Percentiles rank a stretch among this genome's conserved stretches.
Conservation (phyloP, 306 rosid genomes). For the Purshia tridentata region DNA sequence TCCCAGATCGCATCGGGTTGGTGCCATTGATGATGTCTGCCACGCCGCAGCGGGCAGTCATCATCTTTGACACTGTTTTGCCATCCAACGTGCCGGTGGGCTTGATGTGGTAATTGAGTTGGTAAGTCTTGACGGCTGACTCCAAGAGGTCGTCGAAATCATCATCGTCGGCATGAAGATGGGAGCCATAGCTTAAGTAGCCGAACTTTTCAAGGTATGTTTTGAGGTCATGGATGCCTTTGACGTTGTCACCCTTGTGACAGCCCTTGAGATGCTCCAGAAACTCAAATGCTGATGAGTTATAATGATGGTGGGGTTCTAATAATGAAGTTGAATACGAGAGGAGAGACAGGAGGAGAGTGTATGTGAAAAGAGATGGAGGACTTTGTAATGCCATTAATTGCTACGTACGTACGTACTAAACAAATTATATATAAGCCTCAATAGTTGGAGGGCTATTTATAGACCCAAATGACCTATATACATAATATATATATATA, state of each 20-base stretch:
- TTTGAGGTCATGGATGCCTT: conserved; percentile 33
- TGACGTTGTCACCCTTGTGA: conserved; percentile 30
- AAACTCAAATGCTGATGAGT: conserved; percentile 18
- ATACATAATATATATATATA: too few species aligned
- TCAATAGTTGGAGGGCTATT: background rate
- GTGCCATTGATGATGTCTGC: conserved; percentile 24
- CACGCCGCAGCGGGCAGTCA: conserved; percentile 42
- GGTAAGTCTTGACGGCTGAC: conserved; percentile 37
- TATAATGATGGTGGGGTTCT: background rate
- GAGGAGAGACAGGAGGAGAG: conserved; percentile 11
- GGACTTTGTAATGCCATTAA: conserved; percentile 21
- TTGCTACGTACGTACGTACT: background rate
- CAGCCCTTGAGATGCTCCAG: conserved; percentile 28
- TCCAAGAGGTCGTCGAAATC: conserved; percentile 33
- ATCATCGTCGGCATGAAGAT: conserved; percentile 3
- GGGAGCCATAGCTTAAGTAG: conserved; percentile 14
- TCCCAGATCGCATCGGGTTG: conserved; percentile 24
- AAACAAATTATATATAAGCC: background rate
- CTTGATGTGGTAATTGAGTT: conserved; percentile 22
- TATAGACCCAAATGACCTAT: background rate
- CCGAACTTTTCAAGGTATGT: conserved; percentile 30
- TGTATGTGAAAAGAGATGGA: background rate
- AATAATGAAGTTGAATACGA: background rate
- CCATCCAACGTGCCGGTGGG: conserved; percentile 26
- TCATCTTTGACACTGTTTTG: conserved; percentile 33